phyloP scores from a whole-genome alignment of 1,284 basidiomycete species.

The Cutaneotrichosporon cutaneum region DNA sequence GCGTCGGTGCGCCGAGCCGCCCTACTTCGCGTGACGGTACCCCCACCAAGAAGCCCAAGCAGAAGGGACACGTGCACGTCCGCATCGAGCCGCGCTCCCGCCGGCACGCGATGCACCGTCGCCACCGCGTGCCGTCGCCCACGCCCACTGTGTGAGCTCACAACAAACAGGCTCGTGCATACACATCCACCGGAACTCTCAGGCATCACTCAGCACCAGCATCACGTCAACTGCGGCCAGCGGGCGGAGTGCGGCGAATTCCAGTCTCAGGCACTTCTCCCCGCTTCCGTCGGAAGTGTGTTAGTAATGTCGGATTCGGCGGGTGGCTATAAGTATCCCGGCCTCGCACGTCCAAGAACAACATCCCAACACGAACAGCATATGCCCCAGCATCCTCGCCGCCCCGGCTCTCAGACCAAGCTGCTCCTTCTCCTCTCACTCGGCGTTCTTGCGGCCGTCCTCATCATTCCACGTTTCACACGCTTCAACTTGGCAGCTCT shows the following conservation, averaged over 20 bases:
- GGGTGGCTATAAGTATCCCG: not conserved
- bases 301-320: not conserved
- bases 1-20: not conserved
- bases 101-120: slow-evolving; percentile 3
- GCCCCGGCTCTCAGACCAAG: slow-evolving; percentile 8
- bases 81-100: slow-evolving; percentile 5
- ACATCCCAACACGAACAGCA: not conserved
- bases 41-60: not conserved
- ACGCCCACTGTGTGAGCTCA: not conserved
- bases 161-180: not conserved
- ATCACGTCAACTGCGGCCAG: not conserved
- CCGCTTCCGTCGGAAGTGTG: slow-evolving; percentile 9
- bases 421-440: slow-evolving; percentile 8
- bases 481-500: not conserved
- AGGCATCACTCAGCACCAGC: not conserved
- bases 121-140: slow-evolving; percentile 8
- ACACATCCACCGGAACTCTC: not conserved
- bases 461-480: slow-evolving; percentile 9
- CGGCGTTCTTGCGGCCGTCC: slow-evolving; percentile 15
- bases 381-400: slow-evolving; percentile 6
- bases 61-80: slow-evolving; percentile 1
- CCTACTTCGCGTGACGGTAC: not conserved
- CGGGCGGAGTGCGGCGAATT: slow-evolving; percentile 2
- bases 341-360: not conserved
- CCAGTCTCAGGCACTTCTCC: not conserved